Conservation (phyloP, 768 basidiomycete species). For the Auriscalpium microsporum region DNA sequence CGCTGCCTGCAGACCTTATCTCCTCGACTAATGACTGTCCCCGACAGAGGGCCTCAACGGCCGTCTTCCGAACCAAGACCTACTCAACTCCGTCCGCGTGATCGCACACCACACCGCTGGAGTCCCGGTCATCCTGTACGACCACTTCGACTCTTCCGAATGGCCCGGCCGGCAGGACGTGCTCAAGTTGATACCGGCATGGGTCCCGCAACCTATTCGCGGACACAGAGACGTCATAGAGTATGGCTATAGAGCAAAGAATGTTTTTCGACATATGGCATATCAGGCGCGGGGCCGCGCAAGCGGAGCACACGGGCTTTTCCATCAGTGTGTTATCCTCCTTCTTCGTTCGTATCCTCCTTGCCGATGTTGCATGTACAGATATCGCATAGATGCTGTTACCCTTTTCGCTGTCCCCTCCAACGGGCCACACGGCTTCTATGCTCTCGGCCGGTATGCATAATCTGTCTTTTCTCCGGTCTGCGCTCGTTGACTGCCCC, state of each 20-base stretch:
- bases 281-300: slow-evolving; percentile 75
- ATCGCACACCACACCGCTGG: slow-evolving; percentile 68
- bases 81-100: slow-evolving; percentile 71
- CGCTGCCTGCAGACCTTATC: too few relatives aligned
- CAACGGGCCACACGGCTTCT: slow-evolving; percentile 89
- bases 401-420: slow-evolving; percentile 87
- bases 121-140: slow-evolving; percentile 75
- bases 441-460: slow-evolving; percentile 77
- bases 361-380: slow-evolving; percentile 20
- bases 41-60: slow-evolving; percentile 86
- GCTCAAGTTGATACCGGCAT: slow-evolving; percentile 28
- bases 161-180: slow-evolving; percentile 23
- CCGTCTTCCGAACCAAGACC: slow-evolving; percentile 91
- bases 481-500: neutral
- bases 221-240: slow-evolving; percentile 36
- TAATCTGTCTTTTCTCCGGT: neutral
- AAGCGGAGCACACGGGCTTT: slow-evolving; percentile 84
- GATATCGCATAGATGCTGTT: slow-evolving; percentile 91
- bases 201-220: slow-evolving; percentile 39
- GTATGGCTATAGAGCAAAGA: slow-evolving; percentile 52
- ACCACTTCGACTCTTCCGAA: slow-evolving; percentile 52
- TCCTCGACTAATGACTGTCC: too few relatives aligned
- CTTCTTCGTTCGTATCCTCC: neutral
- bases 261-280: slow-evolving; percentile 58
- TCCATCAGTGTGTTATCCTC: slow-evolving; percentile 56